Base-by-base conservation (phyloP, 2,329 filamentous ascomycete species). In the Catunica adiposa region DNA sequence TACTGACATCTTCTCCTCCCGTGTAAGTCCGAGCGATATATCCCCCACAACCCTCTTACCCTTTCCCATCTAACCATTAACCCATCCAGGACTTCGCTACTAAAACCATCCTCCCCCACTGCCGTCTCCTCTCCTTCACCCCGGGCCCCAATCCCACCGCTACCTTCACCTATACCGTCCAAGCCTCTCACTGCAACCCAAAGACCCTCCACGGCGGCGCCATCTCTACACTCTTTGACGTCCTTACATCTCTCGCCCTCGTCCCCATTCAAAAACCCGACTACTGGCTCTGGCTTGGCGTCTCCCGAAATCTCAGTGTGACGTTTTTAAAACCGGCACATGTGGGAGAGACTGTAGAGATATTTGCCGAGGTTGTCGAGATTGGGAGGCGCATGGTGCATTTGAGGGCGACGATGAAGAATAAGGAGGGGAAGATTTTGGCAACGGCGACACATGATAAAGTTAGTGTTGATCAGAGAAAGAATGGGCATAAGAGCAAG, bases 321-420 rank as follows among this genome's bases (percentile, higher is more conserved):
- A 84, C 80, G 0, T 88, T 84, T 65, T 67, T 87, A 58, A 73
- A 80, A 1, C 83, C 83, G 1, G 72, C 76, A 2, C 75, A 76
- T 1, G 63, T 65, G 11, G 80, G 76, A 8, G 68, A 67, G 1
- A 69, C 71, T 60, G 67, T 80, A 7, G 61, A 77, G 20, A 63
- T 85, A 46, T 71, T 78, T 60, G 75, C 74, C 60, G 77, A 81
- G 62, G 66, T 82, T 15, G 66, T 83, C 3, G 75, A 80, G 59
- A 66, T 74, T 17, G 82, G 82, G 1, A 73, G 70, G 64, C 71
- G 71, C 55, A 59, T 84, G 60, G 71, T 71, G 52, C 70, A 74
- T 11, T 56, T 84, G 3, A 71, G 71, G 58, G 78, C 76, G 1
- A 69, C 72, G 20, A 76, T 84, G 68, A 73, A 69, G 60, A 70